Percentiles rank a stretch among this genome's conserved stretches.
Conservation (phyloP, 352 stramenopile species). For the Globisporangium yorkense region DNA sequence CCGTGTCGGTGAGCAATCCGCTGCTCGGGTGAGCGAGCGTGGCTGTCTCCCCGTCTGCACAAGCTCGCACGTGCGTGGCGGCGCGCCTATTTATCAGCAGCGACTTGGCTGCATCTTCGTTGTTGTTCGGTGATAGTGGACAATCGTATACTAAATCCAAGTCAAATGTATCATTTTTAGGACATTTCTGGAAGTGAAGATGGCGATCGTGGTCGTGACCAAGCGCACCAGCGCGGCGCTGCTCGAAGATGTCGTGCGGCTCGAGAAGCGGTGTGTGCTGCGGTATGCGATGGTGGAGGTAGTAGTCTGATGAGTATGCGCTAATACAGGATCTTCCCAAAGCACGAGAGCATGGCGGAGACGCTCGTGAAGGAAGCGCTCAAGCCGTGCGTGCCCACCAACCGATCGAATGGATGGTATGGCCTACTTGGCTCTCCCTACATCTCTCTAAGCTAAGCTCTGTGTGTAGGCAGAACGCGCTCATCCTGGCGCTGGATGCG, state of each 20-base stretch:
- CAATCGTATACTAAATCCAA: constrained; percentile 2
- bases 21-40: background rate
- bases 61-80: background rate
- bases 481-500: constrained; percentile 27
- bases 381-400: background rate
- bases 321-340: constrained; percentile 8
- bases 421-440: too few relatives aligned
- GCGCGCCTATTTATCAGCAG: constrained; percentile 8
- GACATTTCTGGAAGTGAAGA: background rate
- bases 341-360: constrained; percentile 14
- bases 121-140: background rate
- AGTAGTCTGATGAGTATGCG: background rate
- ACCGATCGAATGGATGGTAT: background rate
- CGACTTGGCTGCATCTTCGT: too few relatives aligned
- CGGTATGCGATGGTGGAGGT: background rate
- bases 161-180: constrained; percentile 2
- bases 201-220: constrained; percentile 13
- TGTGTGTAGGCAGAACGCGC: constrained; percentile 23
- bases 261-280: constrained; percentile 12
- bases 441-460: too few relatives aligned
- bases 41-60: background rate
- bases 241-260: constrained; percentile 8
- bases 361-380: constrained; percentile 10
- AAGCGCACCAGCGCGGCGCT: constrained; percentile 4
- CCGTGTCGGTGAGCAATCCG: constrained; percentile 6